Percentiles rank a stretch among this genome's conserved stretches.
These are phyloP conservation scores for Hypomontagnella monticulosa DNA, from an alignment of 495 filamentous ascomycete genomes.

Conservation along the genomic window DNA sequence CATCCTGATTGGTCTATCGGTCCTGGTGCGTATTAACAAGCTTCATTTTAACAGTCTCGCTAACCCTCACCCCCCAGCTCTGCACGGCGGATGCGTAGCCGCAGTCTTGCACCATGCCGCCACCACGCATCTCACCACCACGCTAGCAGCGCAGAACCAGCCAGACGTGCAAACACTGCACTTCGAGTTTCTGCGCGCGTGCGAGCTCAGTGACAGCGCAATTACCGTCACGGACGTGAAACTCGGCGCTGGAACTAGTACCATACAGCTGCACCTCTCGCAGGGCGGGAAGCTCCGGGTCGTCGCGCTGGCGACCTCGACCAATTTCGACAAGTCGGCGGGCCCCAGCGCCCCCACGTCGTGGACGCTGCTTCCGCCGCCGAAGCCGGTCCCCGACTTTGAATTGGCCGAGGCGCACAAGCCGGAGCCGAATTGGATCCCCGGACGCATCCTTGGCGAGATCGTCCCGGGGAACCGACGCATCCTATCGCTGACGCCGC, in stretches of 20 bases:
- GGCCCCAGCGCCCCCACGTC: conserved; percentile 10
- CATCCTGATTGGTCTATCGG: conserved; percentile 23
- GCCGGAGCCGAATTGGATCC: conserved; percentile 15
- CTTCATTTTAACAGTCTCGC: background rate
- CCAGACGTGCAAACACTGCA: conserved; percentile 22
- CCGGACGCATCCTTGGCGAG: conserved; percentile 1
- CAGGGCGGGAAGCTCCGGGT: conserved; percentile 19
- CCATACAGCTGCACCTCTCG: conserved; percentile 19
- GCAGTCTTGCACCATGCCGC: conserved; percentile 21
- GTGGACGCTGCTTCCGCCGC: conserved; percentile 1
- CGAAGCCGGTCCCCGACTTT: conserved; percentile 21
- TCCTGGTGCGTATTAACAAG: background rate
- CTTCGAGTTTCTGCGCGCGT: conserved; percentile 24
- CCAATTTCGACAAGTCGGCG: conserved; percentile 14
- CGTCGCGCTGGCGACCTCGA: conserved; percentile 16
- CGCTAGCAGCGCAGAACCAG: conserved; percentile 19
- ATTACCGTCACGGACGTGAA: conserved; percentile 12
- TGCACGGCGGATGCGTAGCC: conserved; percentile 22
- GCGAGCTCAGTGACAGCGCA: conserved; percentile 17
- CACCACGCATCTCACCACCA: conserved; percentile 8
- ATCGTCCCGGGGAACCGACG: background rate
- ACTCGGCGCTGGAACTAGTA: conserved; percentile 10
- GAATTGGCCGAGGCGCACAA: background rate
- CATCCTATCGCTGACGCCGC: conserved; percentile 1
- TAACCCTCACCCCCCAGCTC: conserved; percentile 4